Evolutionary conservation across 2,329 filamentous ascomycete genomes (phyloP), one percentile per base, ranked within the genome.

Genomic region (Torrubiellomyces zombiae): DNA sequence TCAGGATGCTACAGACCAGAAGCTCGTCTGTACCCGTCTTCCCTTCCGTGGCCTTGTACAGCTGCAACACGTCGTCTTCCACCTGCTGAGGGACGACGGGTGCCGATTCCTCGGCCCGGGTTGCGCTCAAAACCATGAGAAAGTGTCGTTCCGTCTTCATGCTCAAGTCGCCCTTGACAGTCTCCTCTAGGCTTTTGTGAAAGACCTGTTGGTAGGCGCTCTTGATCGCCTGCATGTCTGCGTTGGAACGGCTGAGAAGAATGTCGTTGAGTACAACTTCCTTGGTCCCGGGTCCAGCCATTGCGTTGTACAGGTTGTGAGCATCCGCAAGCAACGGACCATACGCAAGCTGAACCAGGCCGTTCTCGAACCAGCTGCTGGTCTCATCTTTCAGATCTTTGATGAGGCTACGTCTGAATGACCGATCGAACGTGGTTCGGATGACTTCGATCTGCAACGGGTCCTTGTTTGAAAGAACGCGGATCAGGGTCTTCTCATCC

Each of bases 171-270:
- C 64, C 67, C 35, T 70, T 71, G 34, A 95, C 68, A 27, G 78
- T 77, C 9, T 59, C 54, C 39, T 85, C 75, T 1, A 95, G 64
- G 10, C 63, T 60, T 12, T 63, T 63, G 18, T 59, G 57, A 55
- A 75, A 83, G 1, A 64, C 68, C 10, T 64, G 63, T 21, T 74
- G 63, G 47, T 92, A 95, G 11, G 71, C 66, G 23, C 59, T 51
- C 55, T 91, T 92, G 59, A 98, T 94, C 19, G 80, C 81, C 27
- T 69, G 64, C 19, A 98, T 59, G 39, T 95, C 86, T 17, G 83
- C 82, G 42, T 95, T 95, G 18, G 73, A 78, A 18, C 86, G 69
- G 7, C 73, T 65, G 4, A 94, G 66, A 3, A 95, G 62, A 5
- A 93, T 65, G 38, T 95, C 86, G 45, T 93, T 89, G 24, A 98